A percentile compares a stretch with the other conserved stretches of the same genome.
These are phyloP conservation scores for Epichloe baconii DNA, from an alignment of 2,329 filamentous ascomycete species.

Conservation along the genomic window DNA sequence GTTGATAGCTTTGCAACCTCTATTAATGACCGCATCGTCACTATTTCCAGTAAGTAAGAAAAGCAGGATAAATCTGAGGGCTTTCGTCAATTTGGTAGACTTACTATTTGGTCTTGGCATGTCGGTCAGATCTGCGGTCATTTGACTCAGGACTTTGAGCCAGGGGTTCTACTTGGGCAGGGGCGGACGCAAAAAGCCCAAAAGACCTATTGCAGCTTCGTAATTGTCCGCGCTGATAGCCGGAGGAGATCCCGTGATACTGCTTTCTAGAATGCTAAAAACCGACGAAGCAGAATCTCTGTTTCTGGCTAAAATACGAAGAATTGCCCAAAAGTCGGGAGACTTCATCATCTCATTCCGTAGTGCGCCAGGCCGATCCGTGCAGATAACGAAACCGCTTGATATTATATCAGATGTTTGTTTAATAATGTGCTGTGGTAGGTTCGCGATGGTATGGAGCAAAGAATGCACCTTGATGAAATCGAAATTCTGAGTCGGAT, in stretches of 20 bases:
- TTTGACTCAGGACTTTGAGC: conserved; percentile 54
- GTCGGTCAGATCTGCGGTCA: conserved; percentile 20
- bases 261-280: conserved; percentile 74
- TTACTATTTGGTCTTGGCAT: conserved; percentile 16
- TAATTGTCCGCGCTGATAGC: conserved; percentile 94
- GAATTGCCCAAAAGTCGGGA: conserved; percentile 90
- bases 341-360: conserved; percentile 91
- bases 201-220: conserved; percentile 67
- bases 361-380: conserved; percentile 62
- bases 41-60: conserved; percentile 9
- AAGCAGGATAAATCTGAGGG: neutral
- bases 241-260: conserved; percentile 59
- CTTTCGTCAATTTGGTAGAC: neutral
- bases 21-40: conserved; percentile 45
- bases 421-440: conserved; percentile 64
- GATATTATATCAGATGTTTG: conserved; percentile 65
- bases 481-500: conserved; percentile 55
- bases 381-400: conserved; percentile 67
- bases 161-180: conserved; percentile 54
- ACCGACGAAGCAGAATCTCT: conserved; percentile 62
- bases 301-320: conserved; percentile 60
- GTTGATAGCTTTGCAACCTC: conserved; percentile 68
- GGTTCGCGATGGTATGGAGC: conserved; percentile 79
- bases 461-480: conserved; percentile 87
- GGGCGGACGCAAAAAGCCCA: conserved; percentile 80